Conservation (phyloP, 1,284 basidiomycete species). For the Ganoderma leucocontextum region DNA sequence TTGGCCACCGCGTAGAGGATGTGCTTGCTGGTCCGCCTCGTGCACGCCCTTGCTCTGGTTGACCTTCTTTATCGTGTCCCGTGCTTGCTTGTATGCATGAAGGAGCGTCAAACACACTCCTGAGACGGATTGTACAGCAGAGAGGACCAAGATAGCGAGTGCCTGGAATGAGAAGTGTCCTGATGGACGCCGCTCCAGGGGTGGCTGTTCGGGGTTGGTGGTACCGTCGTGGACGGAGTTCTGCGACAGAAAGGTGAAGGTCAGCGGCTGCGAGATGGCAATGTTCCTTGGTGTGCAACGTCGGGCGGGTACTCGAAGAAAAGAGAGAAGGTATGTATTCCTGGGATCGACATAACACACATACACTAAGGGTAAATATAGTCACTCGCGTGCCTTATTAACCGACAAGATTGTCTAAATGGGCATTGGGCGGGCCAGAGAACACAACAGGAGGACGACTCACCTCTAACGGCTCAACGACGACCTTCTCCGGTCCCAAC, state of each 20-base stretch:
- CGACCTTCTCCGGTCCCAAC: conserved; percentile 53
- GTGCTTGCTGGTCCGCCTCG: neutral
- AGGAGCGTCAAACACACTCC: conserved; percentile 71
- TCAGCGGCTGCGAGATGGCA: conserved; percentile 2
- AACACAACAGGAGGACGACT: conserved; percentile 23
- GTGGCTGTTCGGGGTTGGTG: conserved; percentile 22
- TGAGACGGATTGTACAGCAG: conserved; percentile 75
- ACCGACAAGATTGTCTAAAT: neutral
- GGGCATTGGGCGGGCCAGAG: conserved; percentile 11
- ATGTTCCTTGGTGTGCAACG: neutral
- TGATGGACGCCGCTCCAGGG: conserved; percentile 33
- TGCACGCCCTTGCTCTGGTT: conserved; percentile 49
- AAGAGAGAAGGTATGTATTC: conserved; percentile 11
- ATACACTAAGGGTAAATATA: conserved; percentile 19
- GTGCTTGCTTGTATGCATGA: conserved; percentile 69
- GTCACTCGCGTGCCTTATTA: conserved; percentile 22
- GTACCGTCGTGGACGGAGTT: conserved; percentile 1
- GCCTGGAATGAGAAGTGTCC: conserved; percentile 61
- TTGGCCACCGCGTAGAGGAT: neutral
- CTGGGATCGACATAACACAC: conserved; percentile 6
- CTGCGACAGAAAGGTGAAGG: conserved; percentile 17
- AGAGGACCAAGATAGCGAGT: conserved; percentile 72
- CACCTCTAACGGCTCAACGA: conserved; percentile 42
- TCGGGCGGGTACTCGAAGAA: neutral
- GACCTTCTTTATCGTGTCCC: conserved; percentile 70